Evolutionary conservation across 2,329 filamentous ascomycete genomes (phyloP).

Genomic region (Fusarium miscanthi): DNA sequence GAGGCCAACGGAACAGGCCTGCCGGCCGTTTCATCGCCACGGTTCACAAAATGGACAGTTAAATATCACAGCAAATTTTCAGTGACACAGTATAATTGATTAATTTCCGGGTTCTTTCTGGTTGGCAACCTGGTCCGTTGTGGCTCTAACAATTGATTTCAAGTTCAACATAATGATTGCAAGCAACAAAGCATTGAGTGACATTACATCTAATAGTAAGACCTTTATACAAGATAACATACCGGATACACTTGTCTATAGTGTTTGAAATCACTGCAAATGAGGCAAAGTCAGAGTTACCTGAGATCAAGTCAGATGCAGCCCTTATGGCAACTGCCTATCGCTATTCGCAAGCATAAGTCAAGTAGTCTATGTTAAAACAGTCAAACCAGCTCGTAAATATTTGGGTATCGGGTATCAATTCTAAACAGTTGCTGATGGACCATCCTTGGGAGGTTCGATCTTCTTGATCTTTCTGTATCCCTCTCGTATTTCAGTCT

Average conservation of each 20-base stretch:
- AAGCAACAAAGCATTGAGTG: not conserved
- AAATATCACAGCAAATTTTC: fast-evolving
- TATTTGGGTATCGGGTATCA: not conserved
- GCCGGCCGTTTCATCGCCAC: not conserved
- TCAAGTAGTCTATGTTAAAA: not conserved
- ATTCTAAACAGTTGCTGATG: not conserved
- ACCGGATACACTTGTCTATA: not conserved
- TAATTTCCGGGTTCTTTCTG: too few species aligned
- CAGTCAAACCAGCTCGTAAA: not conserved
- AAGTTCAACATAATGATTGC: not conserved
- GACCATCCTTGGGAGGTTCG: not conserved
- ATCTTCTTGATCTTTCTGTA: conserved; percentile 24
- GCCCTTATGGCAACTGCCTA: not conserved
- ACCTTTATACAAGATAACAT: not conserved
- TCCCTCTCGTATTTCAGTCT: conserved; percentile 20
- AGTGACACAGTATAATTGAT: fast-evolving
- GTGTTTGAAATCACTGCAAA: too few species aligned
- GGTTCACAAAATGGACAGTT: not conserved
- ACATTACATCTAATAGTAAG: not conserved
- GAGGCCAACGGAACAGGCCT: not conserved
- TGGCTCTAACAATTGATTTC: not conserved
- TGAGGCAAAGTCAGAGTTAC: not conserved
- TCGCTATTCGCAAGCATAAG: not conserved
- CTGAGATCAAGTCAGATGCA: not conserved
- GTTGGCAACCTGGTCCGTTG: too few species aligned